Conservation (phyloP, 495 filamentous ascomycete species). For the Podospora pseudopauciseta region DNA sequence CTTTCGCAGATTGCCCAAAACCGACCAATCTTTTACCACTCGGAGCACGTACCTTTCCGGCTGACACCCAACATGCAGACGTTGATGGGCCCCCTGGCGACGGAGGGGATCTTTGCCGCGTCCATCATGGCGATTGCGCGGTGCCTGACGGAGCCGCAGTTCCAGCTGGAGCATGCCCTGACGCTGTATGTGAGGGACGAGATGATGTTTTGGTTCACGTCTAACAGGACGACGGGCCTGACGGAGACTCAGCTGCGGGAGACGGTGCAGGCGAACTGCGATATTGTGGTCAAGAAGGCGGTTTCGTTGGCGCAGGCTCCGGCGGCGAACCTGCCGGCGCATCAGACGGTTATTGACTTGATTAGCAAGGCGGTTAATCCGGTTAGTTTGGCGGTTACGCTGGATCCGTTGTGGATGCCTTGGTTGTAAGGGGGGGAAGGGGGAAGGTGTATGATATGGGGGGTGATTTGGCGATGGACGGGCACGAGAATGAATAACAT, state of each 20-base stretch:
- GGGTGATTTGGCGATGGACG: not conserved
- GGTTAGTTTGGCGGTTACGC: slow-evolving; percentile 67
- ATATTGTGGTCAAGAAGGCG: slow-evolving; percentile 84
- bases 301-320: slow-evolving; percentile 70
- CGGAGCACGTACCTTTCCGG: slow-evolving; percentile 92
- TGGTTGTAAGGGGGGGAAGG: slow-evolving; percentile 59
- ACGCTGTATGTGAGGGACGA: slow-evolving; percentile 94
- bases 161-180: slow-evolving; percentile 87
- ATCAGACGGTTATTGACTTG: slow-evolving; percentile 92
- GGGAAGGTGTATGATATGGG: not conserved
- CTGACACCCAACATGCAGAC: slow-evolving; percentile 94
- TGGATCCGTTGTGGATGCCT: slow-evolving; percentile 95
- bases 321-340: slow-evolving; percentile 71
- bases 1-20: slow-evolving; percentile 75
- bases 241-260: slow-evolving; percentile 74
- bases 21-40: slow-evolving; percentile 88
- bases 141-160: slow-evolving; percentile 87
- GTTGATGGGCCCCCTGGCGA: slow-evolving; percentile 89
- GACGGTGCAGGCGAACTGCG: slow-evolving; percentile 81
- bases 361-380: slow-evolving; percentile 84
- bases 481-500: not conserved
- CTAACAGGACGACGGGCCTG: slow-evolving; percentile 56
- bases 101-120: slow-evolving; percentile 89
- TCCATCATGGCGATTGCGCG: slow-evolving; percentile 94
- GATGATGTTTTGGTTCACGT: slow-evolving; percentile 95